A percentile compares a stretch with the other conserved stretches of the same genome.
Conservation (phyloP, 2,329 filamentous ascomycete genomes). For the Trichoderma arundinaceum region DNA sequence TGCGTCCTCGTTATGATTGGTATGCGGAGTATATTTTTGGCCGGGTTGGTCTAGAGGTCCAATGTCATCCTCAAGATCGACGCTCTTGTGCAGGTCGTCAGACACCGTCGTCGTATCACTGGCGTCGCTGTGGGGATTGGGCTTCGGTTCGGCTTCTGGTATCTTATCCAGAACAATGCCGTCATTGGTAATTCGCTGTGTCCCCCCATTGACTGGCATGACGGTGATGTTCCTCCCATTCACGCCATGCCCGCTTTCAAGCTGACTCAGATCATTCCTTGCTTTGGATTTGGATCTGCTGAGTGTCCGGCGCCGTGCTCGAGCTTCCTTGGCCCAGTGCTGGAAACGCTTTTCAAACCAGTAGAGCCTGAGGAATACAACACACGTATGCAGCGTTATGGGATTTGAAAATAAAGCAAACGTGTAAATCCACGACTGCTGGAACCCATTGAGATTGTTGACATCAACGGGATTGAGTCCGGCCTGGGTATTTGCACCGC, state of each 20-base stretch:
- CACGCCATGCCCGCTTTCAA: slow-evolving; percentile 71
- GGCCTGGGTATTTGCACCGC: slow-evolving; percentile 86
- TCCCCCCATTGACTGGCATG: slow-evolving; percentile 61
- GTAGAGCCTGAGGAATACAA: slow-evolving; percentile 91
- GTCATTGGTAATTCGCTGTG: slow-evolving; percentile 66
- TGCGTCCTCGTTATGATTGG: neutral
- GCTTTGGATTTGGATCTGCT: slow-evolving; percentile 64
- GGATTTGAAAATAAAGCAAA: slow-evolving; percentile 78
- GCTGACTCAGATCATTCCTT: slow-evolving; percentile 50
- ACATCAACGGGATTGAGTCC: slow-evolving; percentile 83
- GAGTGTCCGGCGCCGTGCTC: slow-evolving; percentile 67
- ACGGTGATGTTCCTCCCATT: slow-evolving; percentile 70
- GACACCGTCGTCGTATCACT: slow-evolving; percentile 46
- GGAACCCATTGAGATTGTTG: slow-evolving; percentile 71
- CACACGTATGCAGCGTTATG: slow-evolving; percentile 81
- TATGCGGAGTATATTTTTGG: neutral
- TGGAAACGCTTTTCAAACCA: slow-evolving; percentile 99
- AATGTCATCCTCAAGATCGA: slow-evolving; percentile 17
- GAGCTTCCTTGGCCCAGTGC: slow-evolving; percentile 76
- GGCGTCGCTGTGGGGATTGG: slow-evolving; percentile 43
- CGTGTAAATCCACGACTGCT: slow-evolving; percentile 75
- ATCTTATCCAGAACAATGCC: slow-evolving; percentile 57
- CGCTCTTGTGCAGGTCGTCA: slow-evolving; percentile 38
- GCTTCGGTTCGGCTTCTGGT: slow-evolving; percentile 42
- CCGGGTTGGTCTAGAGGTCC: slow-evolving; percentile 21